Conservation (phyloP, 768 basidiomycete species). For the Trametes cubensis region DNA sequence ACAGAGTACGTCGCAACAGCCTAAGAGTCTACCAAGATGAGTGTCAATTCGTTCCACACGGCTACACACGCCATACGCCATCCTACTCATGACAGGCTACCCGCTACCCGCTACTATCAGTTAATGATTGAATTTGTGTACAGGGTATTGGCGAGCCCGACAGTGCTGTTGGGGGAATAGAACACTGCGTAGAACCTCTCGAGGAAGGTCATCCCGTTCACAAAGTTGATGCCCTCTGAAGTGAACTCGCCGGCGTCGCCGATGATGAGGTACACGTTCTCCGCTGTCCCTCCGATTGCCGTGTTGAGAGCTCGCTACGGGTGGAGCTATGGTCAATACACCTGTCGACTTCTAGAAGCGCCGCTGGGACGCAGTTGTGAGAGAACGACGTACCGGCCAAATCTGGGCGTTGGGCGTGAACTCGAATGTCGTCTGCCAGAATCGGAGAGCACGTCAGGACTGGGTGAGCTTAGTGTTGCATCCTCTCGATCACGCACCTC, state of each 20-base stretch:
- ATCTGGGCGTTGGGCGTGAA: conserved; percentile 38
- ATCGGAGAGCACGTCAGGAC: neutral
- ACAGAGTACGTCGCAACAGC: too few relatives aligned
- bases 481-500: conserved; percentile 22
- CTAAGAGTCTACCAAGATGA: too few relatives aligned
- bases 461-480: neutral
- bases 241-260: conserved; percentile 40
- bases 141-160: conserved; percentile 57
- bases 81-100: too few relatives aligned
- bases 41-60: too few relatives aligned
- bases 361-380: too few relatives aligned
- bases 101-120: conserved; percentile 21
- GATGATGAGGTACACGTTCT: conserved; percentile 44
- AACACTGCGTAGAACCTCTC: conserved; percentile 69
- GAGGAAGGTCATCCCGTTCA: conserved; percentile 57
- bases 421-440: conserved; percentile 25
- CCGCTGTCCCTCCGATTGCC: conserved; percentile 42
- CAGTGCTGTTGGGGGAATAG: conserved; percentile 57
- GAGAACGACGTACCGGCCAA: conserved; percentile 31
- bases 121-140: conserved; percentile 51
- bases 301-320: conserved; percentile 43
- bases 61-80: too few relatives aligned
- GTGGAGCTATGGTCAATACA: neutral
- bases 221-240: conserved; percentile 56
- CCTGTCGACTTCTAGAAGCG: neutral